Evolutionary conservation across 2,329 filamentous ascomycete species (phyloP).

Genomic region (Hypomyces perniciosus): DNA sequence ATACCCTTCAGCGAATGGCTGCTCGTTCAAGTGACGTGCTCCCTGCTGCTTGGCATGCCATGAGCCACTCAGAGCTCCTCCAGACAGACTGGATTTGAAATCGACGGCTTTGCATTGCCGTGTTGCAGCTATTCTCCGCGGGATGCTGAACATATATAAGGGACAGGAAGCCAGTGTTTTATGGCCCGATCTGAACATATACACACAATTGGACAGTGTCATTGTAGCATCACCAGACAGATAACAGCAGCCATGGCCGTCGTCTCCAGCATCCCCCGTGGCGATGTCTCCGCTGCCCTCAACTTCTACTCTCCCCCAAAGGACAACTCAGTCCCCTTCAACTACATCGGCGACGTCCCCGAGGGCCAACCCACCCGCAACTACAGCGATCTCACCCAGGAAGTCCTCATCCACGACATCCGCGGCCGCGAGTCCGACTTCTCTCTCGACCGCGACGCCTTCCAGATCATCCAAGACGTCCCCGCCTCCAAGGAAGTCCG

Average conservation of each 20-base stretch:
- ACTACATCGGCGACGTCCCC: constrained; percentile 60
- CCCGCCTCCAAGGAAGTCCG: constrained; percentile 43
- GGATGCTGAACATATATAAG: neutral
- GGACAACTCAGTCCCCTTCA: constrained; percentile 56
- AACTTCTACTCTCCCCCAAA: constrained; percentile 59
- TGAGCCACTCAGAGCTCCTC: neutral
- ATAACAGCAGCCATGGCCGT: constrained; percentile 32
- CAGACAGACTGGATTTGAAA: constrained; percentile 2
- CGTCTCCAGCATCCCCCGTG: constrained; percentile 43
- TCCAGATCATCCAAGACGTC: constrained; percentile 57
- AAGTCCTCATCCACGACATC: constrained; percentile 63
- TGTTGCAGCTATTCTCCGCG: neutral
- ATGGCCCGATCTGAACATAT: neutral
- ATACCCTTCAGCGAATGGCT: constrained; percentile 6
- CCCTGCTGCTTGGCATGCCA: neutral
- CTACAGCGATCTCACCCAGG: constrained; percentile 44
- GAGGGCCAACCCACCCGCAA: constrained; percentile 59
- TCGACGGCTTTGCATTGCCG: neutral
- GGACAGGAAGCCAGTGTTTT: neutral
- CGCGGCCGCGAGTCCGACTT: constrained; percentile 63
- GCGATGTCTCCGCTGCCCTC: constrained; percentile 56
- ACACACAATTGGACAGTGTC: neutral
- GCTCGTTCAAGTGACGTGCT: constrained; percentile 9
- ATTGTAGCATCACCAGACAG: neutral
- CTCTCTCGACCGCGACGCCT: constrained; percentile 67